These are phyloP conservation scores for Flaveria floridana DNA, from an alignment of 140 eudicot species.

Conservation along the genomic window DNA sequence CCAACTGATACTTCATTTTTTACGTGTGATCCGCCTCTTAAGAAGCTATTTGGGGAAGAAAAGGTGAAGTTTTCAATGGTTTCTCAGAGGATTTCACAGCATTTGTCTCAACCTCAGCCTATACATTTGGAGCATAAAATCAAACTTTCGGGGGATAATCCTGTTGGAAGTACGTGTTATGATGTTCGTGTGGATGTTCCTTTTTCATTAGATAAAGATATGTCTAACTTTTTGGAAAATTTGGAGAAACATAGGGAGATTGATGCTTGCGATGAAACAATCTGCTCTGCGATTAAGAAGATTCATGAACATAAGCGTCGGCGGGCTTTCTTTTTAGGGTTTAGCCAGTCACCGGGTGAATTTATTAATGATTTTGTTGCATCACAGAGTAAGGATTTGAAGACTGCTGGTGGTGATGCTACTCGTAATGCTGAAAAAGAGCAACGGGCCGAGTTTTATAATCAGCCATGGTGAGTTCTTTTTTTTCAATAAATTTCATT, in stretches of 20 bases:
- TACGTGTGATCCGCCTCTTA: constrained; percentile 74
- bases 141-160: constrained; percentile 72
- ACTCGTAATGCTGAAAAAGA: constrained; percentile 67
- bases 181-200: constrained; percentile 87
- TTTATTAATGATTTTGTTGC: constrained; percentile 69
- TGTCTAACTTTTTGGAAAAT: constrained; percentile 56
- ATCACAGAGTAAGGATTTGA: constrained; percentile 88
- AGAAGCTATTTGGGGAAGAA: constrained; percentile 79
- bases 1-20: constrained; percentile 71
- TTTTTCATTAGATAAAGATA: constrained; percentile 62
- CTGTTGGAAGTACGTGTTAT: constrained; percentile 68
- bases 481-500: background rate
- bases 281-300: constrained; percentile 72
- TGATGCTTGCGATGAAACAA: constrained; percentile 75
- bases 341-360: constrained; percentile 92
- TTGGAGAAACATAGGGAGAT: constrained; percentile 76
- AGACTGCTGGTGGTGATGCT: constrained; percentile 72
- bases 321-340: constrained; percentile 89
- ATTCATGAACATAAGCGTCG: constrained; percentile 80
- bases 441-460: constrained; percentile 70
- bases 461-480: constrained; percentile 76
- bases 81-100: constrained; percentile 62
- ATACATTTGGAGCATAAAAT: constrained; percentile 82
- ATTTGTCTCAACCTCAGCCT: constrained; percentile 68
- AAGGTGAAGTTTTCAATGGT: constrained; percentile 71